Base-by-base conservation (phyloP, 768 basidiomycete species). In the Macrolepiota albuminosa region DNA sequence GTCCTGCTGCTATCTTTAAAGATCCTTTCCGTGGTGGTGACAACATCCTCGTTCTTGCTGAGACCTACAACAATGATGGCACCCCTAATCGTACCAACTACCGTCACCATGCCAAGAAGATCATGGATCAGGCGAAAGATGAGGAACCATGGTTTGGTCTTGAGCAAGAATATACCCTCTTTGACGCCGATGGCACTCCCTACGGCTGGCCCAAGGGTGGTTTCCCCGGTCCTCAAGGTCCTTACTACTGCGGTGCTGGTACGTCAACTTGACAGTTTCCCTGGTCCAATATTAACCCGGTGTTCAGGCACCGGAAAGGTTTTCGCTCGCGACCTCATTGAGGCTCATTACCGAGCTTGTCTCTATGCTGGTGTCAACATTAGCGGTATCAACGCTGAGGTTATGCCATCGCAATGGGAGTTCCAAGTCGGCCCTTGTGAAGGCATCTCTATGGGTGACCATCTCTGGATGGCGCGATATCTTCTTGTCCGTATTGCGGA, bases 331-430 rank as follows among this genome's bases (percentile, higher is more conserved):
- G 97, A 99, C 78, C 84, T 98, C 69, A 90, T 99, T 70, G 97
- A 99, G 79, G 97, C 97, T 40, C 97, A 99, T 80, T 98, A 98
- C 80, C 93, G 95, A 64, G 92, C 93, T 59, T 97, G 95, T 74
- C 85, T 96, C 56, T 95, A 96, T 72, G 77, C 95, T 58, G 95
- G 95, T 66, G 84, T 99, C 78, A 95, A 94, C 81, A 98, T 98
- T 78, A 94, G 92, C 66, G 97, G 97, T 71, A 98, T 99, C 80
- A 99, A 98, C 74, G 96, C 96, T 61, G 97, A 98, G 78, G 96
- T 98, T 62, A 98, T 98, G 96, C 96, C 97, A 16, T 88, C 95
- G 58, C 97, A 99, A 75, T 99, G 97, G 97, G 97, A 99, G 79
- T 99, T 96, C 90, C 97, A 99, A 76, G 94, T 99, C 67, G 96